Evolutionary conservation across 176 grass and related monocot genomes (phyloP).

Genomic region (Cenchrus americanus): DNA sequence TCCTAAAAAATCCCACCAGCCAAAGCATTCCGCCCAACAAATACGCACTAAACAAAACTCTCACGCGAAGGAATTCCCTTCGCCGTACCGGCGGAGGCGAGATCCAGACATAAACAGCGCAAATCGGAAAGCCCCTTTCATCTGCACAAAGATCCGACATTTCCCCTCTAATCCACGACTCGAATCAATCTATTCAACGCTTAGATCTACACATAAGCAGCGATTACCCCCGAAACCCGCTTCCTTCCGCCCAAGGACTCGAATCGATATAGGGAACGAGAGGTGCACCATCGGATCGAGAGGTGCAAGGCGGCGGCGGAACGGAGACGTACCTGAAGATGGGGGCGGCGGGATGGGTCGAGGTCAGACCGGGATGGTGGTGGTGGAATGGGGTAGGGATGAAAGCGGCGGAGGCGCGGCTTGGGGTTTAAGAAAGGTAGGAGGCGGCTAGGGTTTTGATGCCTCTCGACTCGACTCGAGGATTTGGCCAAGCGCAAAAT

Average conservation of each 20-base stretch:
- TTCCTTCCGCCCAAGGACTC: too few relatives aligned
- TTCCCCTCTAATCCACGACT: background rate
- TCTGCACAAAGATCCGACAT: background rate
- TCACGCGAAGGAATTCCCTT: background rate
- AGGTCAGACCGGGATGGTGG: background rate
- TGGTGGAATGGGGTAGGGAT: background rate
- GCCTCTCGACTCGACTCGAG: background rate
- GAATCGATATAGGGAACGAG: background rate
- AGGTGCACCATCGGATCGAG: background rate
- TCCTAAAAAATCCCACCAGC: background rate
- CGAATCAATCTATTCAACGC: background rate
- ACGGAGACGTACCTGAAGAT: constrained; percentile 22
- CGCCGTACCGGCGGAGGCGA: background rate
- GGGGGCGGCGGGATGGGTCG: background rate
- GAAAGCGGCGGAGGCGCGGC: background rate
- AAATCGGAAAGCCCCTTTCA: background rate
- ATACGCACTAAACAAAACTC: background rate
- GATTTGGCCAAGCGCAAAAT: constrained; percentile 35
- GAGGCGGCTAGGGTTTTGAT: constrained; percentile 58
- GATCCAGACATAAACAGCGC: background rate
- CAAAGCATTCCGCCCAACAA: background rate
- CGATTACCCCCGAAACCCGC: background rate
- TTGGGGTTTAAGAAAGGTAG: constrained; percentile 47
- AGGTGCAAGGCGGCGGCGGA: background rate
- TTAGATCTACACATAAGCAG: too few relatives aligned